Percentiles rank a stretch among this genome's conserved stretches.
Evolutionary conservation across 192 early-diverging fungal genomes (phyloP).

Genomic region (Linnemannia schmuckeri): DNA sequence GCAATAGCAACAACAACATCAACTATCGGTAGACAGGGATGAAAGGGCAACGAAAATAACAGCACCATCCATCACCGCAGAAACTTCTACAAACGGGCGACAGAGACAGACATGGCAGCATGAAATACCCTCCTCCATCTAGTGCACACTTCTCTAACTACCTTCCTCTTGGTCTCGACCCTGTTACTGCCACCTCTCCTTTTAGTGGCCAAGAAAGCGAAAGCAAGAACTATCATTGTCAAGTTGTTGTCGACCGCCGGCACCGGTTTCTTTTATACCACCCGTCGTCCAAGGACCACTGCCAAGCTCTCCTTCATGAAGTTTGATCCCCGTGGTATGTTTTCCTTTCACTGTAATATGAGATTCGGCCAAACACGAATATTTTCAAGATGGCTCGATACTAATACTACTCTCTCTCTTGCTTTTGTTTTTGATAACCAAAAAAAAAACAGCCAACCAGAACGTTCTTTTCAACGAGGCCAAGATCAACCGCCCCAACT

Average conservation of each 20-base stretch:
- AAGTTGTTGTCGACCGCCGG: conserved; percentile 89
- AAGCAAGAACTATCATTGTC: conserved; percentile 88
- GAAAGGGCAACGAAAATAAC: neutral
- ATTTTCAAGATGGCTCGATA: neutral
- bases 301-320: conserved; percentile 93
- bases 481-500: conserved; percentile 76
- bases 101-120: too few species aligned
- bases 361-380: neutral
- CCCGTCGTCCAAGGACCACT: conserved; percentile 79
- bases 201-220: conserved; percentile 86
- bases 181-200: neutral
- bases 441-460: conserved; percentile 72
- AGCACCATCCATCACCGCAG: too few species aligned
- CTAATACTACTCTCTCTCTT: neutral
- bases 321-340: conserved; percentile 88
- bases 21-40: neutral
- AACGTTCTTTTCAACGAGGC: conserved; percentile 91
- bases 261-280: conserved; percentile 94
- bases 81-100: too few species aligned
- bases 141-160: neutral
- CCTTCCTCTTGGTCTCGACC: neutral
- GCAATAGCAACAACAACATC: neutral
- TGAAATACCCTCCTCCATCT: neutral
- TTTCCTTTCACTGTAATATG: neutral
- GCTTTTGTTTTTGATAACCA: neutral